Conservation (phyloP, 306 rosid species). For the Dryas octopetala region DNA sequence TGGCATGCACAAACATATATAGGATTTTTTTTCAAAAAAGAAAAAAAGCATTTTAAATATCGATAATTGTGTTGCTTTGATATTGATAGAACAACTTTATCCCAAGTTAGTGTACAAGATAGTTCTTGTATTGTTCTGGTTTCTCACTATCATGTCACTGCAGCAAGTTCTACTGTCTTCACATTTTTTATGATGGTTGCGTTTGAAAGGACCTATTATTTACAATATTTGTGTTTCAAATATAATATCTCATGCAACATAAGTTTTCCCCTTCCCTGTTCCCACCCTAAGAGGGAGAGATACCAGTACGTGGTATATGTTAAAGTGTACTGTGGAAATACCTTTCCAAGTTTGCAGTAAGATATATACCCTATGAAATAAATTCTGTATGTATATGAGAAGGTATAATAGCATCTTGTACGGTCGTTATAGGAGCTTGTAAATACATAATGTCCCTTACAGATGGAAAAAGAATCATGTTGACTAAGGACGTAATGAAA, state of each 20-base stretch:
- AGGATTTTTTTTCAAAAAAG: too few relatives aligned
- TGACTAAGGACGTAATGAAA: not conserved
- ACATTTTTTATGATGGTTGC: too few relatives aligned
- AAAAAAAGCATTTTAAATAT: not conserved
- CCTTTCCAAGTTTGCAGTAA: not conserved
- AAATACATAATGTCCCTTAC: not conserved
- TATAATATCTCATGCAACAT: not conserved
- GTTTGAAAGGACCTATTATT: too few relatives aligned
- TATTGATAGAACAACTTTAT: not conserved
- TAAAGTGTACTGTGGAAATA: not conserved
- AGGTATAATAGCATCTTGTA: not conserved
- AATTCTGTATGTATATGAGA: not conserved
- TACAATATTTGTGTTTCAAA: too few relatives aligned
- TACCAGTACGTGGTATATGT: not conserved
- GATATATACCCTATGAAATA: not conserved
- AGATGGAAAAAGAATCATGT: not conserved
- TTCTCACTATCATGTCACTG: not conserved
- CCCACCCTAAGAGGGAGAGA: not conserved
- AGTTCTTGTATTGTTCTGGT: not conserved
- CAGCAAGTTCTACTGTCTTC: not conserved
- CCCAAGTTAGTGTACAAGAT: not conserved
- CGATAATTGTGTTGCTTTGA: not conserved
- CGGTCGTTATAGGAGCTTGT: not conserved
- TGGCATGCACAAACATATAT: not conserved
- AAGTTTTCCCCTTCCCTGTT: not conserved